phyloP scores from a whole-genome alignment of 441 rosid genomes.

The Pelargonium cotyledonis region DNA sequence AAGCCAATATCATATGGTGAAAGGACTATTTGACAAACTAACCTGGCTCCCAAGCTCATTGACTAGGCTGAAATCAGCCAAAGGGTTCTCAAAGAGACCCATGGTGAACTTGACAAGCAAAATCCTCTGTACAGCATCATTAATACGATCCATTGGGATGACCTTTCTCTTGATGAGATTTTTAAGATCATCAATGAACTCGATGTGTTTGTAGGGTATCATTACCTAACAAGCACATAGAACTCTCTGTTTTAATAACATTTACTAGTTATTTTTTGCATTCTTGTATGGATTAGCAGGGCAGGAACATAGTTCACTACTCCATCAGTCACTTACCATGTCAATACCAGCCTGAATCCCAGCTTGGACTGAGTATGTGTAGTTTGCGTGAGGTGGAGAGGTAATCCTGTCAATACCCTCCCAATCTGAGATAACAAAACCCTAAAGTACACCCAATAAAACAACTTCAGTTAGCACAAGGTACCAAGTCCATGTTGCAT shows the following conservation, averaged over 20 bases:
- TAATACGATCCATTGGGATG: slow-evolving; percentile 48
- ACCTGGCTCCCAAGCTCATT: slow-evolving; percentile 52
- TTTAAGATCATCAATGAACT: slow-evolving; percentile 41
- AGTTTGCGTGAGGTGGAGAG: slow-evolving; percentile 45
- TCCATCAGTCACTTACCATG: slow-evolving; percentile 38
- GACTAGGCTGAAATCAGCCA: slow-evolving; percentile 44
- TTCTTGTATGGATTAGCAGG: neutral
- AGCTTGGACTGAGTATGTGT: slow-evolving; percentile 53
- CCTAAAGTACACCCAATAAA: slow-evolving; percentile 36
- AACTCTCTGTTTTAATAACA: neutral
- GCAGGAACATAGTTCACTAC: neutral
- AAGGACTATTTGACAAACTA: neutral
- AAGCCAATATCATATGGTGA: neutral
- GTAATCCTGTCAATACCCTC: slow-evolving; percentile 63
- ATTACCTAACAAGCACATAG: slow-evolving; percentile 34
- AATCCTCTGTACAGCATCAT: slow-evolving; percentile 55
- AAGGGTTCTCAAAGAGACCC: slow-evolving; percentile 59
- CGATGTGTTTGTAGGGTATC: slow-evolving; percentile 45
- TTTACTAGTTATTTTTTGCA: neutral
- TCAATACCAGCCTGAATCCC: slow-evolving; percentile 70
- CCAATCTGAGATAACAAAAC: slow-evolving; percentile 76
- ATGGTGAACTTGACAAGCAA: slow-evolving; percentile 52
- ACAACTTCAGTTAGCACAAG: slow-evolving; percentile 14
- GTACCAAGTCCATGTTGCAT: neutral
- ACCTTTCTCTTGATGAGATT: slow-evolving; percentile 33